A percentile compares a stretch with the other conserved stretches of the same genome.
Conservation (phyloP, 2,329 filamentous ascomycete genomes). For the Lithohypha guttulata region DNA sequence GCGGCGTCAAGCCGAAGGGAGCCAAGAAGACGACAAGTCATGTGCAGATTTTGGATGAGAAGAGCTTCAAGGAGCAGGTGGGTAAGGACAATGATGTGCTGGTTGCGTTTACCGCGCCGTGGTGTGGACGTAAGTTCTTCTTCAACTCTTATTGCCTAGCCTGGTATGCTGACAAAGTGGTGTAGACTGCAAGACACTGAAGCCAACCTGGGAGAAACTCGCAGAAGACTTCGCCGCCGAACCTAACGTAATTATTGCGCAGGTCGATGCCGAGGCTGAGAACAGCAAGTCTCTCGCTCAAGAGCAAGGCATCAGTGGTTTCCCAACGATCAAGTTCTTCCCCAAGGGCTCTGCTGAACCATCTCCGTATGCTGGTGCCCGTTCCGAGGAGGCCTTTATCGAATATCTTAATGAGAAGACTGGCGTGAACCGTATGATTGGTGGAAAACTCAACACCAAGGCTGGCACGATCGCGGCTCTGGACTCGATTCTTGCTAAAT, state of each 20-base stretch:
- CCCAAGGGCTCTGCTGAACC: conserved; percentile 66
- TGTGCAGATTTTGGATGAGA: conserved; percentile 70
- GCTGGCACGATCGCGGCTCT: conserved; percentile 76
- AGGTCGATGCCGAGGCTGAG: conserved; percentile 85
- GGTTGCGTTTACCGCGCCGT: conserved; percentile 94
- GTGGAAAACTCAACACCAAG: conserved; percentile 64
- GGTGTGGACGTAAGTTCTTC: conserved; percentile 80
- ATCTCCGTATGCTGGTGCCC: conserved; percentile 62
- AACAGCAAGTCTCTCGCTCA: conserved; percentile 69
- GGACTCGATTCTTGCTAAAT: conserved; percentile 64
- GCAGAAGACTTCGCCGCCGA: conserved; percentile 73
- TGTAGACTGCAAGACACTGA: conserved; percentile 90
- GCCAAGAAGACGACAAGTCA: conserved; percentile 62
- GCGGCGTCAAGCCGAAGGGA: conserved; percentile 65
- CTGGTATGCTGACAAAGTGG: background rate
- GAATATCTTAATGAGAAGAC: conserved; percentile 79
- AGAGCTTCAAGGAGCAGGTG: conserved; percentile 64
- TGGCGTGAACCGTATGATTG: conserved; percentile 71
- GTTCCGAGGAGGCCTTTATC: conserved; percentile 65
- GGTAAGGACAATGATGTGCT: conserved; percentile 81
- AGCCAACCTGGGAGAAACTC: conserved; percentile 79
- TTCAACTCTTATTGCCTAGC: background rate
- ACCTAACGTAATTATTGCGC: conserved; percentile 71
- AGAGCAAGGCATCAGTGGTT: conserved; percentile 69
- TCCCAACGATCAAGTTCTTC: conserved; percentile 98